Base-by-base conservation (phyloP, 2,329 filamentous ascomycete species). In the Botryotinia convoluta region DNA sequence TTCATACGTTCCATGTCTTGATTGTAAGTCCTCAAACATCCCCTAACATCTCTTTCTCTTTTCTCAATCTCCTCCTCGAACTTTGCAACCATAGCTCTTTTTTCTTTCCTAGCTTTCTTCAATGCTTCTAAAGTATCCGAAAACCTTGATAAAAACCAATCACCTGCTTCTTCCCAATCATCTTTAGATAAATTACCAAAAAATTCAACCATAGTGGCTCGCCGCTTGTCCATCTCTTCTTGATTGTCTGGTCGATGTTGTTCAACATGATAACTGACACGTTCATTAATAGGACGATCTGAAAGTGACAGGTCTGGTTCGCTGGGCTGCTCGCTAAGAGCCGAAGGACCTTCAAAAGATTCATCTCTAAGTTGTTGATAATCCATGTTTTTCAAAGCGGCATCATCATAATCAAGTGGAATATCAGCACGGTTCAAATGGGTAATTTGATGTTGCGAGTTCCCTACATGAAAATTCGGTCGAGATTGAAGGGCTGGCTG, bases 101-200 rank as follows among this genome's bases (percentile, higher is more conserved):
- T 81, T 44, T 77, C 74, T n/a, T 70, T 70, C 44, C 78, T 73
- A 60, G 79, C 78, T 10, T 75, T 74, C 51, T 74, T 78, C 4
- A 81, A 42, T 42, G 73, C 67, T 10, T 69, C 51, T 74, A 81
- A 74, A 3, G 80, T 44, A 6, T 75, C 73, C 2, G 63, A 69
- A 37, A 82, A 79, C 45, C 76, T 74, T 3, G 72, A 70, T n/a
- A 81, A 71, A 51, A 82, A 80, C 69, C 77, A 77, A 35, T 81
- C 79, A 8, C 80, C 80, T 2, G 78, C 75, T 57, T 80, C 69
- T 29, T 81, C 79, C 79, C 80, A 82, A 60, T 81, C 80, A 9
- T 74, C 71, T 6, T 74, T 76, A 6, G 78, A 69, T 62, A 82
- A 65, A 9, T 71, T 48, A 37, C 65, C 72, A 60, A 78, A 80